Evolutionary conservation across 805 yeast species (phyloP).

Genomic region (Lipomyces starkeyi): DNA sequence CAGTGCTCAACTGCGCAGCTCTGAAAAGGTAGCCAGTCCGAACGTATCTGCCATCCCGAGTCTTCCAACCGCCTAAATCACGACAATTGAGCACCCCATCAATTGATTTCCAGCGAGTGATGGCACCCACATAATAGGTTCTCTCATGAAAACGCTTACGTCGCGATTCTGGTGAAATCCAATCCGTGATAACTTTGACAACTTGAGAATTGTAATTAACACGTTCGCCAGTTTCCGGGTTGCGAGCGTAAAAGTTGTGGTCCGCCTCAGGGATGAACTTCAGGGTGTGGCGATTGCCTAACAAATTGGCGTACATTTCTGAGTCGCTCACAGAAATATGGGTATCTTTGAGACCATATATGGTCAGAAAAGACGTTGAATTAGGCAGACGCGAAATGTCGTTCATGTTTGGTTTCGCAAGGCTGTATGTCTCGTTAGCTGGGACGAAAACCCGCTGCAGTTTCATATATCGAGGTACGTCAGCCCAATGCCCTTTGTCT

Average conservation of each 20-base stretch:
- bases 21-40: constrained; percentile 64
- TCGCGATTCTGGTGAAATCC: constrained; percentile 54
- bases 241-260: constrained; percentile 75
- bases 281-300: constrained; percentile 62
- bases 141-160: constrained; percentile 55
- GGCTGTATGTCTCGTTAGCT: constrained; percentile 56
- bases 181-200: constrained; percentile 55
- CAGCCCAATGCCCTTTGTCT: constrained; percentile 51
- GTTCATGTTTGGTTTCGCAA: constrained; percentile 56
- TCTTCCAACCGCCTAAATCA: constrained; percentile 77
- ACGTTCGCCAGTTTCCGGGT: constrained; percentile 35
- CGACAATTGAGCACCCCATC: constrained; percentile 77
- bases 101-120: constrained; percentile 63
- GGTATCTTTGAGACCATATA: constrained; percentile 73
- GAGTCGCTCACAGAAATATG: constrained; percentile 71
- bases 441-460: constrained; percentile 53
- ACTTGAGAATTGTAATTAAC: constrained; percentile 68
- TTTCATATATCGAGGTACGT: constrained; percentile 59
- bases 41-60: constrained; percentile 47
- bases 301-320: constrained; percentile 60
- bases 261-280: constrained; percentile 70
- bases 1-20: constrained; percentile 62
- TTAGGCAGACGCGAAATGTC: constrained; percentile 51
- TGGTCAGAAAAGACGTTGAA: constrained; percentile 61
- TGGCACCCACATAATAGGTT: background rate